These are phyloP conservation scores for Orbilia quercus DNA, from an alignment of 2,329 filamentous ascomycete genomes.

Conservation along the genomic window DNA sequence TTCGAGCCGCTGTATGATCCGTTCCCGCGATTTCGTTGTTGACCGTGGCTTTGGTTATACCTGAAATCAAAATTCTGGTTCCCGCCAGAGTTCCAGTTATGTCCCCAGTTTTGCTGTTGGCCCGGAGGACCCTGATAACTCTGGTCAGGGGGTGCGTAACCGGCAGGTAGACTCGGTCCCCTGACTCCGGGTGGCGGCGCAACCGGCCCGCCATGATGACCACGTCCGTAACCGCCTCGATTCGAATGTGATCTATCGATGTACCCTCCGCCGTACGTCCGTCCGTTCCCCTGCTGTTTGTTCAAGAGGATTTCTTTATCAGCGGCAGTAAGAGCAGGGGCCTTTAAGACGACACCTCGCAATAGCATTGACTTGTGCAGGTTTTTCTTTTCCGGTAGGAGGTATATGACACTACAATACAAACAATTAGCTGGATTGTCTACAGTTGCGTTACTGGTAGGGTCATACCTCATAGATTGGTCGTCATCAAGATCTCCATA, in stretches of 20 bases:
- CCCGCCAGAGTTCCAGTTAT: slow-evolving; percentile 36
- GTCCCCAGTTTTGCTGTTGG: slow-evolving; percentile 30
- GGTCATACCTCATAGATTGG: slow-evolving; percentile 80
- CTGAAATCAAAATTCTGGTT: slow-evolving; percentile 30
- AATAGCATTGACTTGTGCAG: slow-evolving; percentile 94
- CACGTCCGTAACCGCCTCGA: slow-evolving; percentile 60
- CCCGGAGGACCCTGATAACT: slow-evolving; percentile 5
- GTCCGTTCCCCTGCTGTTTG: slow-evolving; percentile 74
- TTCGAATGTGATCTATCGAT: slow-evolving; percentile 61
- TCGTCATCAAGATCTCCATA: slow-evolving; percentile 81
- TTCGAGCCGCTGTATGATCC: slow-evolving; percentile 18
- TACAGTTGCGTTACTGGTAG: slow-evolving; percentile 4
- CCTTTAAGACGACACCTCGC: slow-evolving; percentile 79
- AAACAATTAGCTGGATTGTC: slow-evolving; percentile 60
- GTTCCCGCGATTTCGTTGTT: slow-evolving; percentile 34
- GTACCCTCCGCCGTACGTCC: slow-evolving; percentile 71
- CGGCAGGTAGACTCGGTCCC: slow-evolving; percentile 44
- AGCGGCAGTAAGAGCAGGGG: slow-evolving; percentile 76
- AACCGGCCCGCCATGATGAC: slow-evolving; percentile 66
- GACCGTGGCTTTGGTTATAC: slow-evolving; percentile 32
- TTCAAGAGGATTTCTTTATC: slow-evolving; percentile 80
- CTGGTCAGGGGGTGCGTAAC: slow-evolving; percentile 31
- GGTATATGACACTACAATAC: slow-evolving; percentile 78
- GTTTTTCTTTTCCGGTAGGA: slow-evolving; percentile 77
- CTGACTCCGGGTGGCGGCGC: slow-evolving; percentile 61